Evolutionary conservation across 2,329 filamentous ascomycete species (phyloP).

Genomic region (Exophiala sp.): DNA sequence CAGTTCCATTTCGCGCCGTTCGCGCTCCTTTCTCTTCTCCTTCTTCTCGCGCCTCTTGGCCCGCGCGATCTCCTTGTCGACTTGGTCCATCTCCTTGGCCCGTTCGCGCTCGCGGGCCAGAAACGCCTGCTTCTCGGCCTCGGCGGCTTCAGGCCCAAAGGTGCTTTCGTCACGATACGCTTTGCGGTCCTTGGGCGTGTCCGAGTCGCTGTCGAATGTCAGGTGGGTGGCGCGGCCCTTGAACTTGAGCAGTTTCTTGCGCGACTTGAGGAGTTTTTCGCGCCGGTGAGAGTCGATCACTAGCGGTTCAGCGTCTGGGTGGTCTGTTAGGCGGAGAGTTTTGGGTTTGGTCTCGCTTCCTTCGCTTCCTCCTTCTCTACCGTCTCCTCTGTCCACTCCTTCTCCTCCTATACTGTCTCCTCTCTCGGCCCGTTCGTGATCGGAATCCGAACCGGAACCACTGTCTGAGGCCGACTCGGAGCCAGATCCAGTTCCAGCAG

Average conservation of each 20-base stretch:
- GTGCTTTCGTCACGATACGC: conserved; percentile 79
- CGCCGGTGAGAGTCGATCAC: conserved; percentile 90
- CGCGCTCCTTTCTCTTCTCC: conserved; percentile 38
- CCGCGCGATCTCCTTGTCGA: conserved; percentile 75
- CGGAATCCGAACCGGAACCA: conserved; percentile 2
- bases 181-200: conserved; percentile 67
- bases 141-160: conserved; percentile 70
- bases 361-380: conserved; percentile 4
- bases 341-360: too few relatives aligned
- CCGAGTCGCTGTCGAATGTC: conserved; percentile 70
- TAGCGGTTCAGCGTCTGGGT: conserved; percentile 63
- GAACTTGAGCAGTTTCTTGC: conserved; percentile 88
- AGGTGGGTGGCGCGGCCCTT: conserved; percentile 80
- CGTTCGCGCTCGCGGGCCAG: conserved; percentile 66
- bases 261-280: conserved; percentile 89
- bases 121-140: conserved; percentile 61
- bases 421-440: too few relatives aligned
- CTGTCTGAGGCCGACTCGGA: conserved; percentile 16
- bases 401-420: too few relatives aligned
- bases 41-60: conserved; percentile 57
- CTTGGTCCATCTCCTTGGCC: conserved; percentile 67
- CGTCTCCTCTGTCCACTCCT: too few relatives aligned
- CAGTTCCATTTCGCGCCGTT: conserved; percentile 30
- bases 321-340: conserved; percentile 41
- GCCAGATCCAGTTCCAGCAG: not conserved